Base-by-base conservation (phyloP, 805 yeast species). In the Starmerella floris region DNA sequence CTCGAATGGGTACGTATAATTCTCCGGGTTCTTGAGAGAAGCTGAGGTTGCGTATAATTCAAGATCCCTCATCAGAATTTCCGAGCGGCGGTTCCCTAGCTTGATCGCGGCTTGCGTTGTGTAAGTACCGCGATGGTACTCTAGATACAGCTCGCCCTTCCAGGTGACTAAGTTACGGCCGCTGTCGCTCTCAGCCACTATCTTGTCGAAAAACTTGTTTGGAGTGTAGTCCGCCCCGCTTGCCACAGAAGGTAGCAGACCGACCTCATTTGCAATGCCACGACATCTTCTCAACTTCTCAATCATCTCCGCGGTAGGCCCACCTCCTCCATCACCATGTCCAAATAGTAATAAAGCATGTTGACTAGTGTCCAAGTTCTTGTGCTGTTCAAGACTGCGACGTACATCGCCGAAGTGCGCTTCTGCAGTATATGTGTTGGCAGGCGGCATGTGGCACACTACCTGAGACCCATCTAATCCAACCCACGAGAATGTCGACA, bases 301-400 rank as follows among this genome's bases (percentile, higher is more conserved):
- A 49, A 88, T 56, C 94, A 85, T 87, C 56, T 83, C 94, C 31
- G 82, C 81, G 3, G 83, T 78, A 36, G 98, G 97, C 6, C 98
- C 98, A 50, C 98, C 98, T 48, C 98, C 98, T 54, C 98, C 98
- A 59, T 88, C 98, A 55, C 98, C 98, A 54, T 81, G 78, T 31
- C 98, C 98, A 54, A 74, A 91, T 34, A 85, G 66, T 56, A 91
- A 64, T 53, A 88, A 66, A 0, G 94, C 88, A 9, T 82, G 76
- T 46, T 82, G 88, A 42, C 78, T 85, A 48, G 77, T 74, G 44
- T 84, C 77, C 51, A 82, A 65, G 55, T 87, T 83, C 64, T 87
- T 82, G 63, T 91, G 94, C 56, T 84, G 88, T 22, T 67, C 63
- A 42, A 77, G 70, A 1, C 94, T 79, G 53, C 95, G 71, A 44